Conservation (phyloP, 2,329 filamentous ascomycete genomes). For the Mariannaea sp. region DNA sequence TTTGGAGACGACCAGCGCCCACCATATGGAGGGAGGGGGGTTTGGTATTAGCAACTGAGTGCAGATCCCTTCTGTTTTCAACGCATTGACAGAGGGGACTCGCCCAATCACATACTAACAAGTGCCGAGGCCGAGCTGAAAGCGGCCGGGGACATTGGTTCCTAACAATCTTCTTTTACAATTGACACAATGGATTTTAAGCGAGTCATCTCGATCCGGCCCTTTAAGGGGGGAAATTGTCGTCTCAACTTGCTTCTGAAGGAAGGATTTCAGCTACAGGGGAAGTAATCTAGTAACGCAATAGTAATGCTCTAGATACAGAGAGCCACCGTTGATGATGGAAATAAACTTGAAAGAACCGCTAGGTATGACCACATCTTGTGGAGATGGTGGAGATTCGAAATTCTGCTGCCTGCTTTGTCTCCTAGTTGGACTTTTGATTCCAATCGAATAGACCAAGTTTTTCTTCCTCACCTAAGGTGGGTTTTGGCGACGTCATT, state of each 20-base stretch:
- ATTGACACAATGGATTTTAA: too few species aligned
- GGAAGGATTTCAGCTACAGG: background rate
- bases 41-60: background rate
- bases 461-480: background rate
- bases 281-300: slow-evolving; percentile 3
- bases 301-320: background rate
- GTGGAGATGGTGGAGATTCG: slow-evolving; percentile 15
- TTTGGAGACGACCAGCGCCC: background rate
- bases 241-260: background rate
- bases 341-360: slow-evolving; percentile 13
- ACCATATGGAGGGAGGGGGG: background rate
- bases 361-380: slow-evolving; percentile 10
- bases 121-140: too few species aligned
- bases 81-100: background rate
- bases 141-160: too few species aligned
- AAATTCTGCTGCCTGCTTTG: slow-evolving; percentile 20
- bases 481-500: slow-evolving; percentile 1
- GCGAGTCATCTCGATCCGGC: background rate
- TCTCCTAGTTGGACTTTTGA: background rate
- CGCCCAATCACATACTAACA: too few species aligned
- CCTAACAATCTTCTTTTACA: too few species aligned
- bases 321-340: slow-evolving; percentile 7
- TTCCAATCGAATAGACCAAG: background rate
- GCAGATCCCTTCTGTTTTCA: background rate
- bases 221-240: background rate